Evolutionary conservation across 176 grass and related monocot genomes (phyloP).

Genomic region (Aegilops tauschii): DNA sequence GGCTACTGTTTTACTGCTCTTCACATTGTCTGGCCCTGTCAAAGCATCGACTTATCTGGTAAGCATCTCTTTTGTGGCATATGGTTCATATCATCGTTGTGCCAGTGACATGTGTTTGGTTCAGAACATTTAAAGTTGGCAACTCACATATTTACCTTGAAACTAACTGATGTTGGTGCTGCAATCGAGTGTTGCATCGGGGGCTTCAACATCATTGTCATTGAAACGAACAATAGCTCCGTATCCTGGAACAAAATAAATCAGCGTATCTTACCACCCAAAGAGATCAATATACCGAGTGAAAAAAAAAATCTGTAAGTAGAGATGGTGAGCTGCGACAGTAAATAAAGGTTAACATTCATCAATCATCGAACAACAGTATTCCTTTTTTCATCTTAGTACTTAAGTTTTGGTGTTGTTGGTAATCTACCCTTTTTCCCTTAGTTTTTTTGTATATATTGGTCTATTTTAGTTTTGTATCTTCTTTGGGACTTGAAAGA

Average conservation of each 20-base stretch:
- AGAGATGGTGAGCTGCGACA: not conserved
- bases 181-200: not conserved
- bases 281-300: not conserved
- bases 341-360: not conserved
- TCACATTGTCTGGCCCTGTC: slow-evolving; percentile 88
- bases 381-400: not conserved
- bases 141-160: not conserved
- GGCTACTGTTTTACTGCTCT: slow-evolving; percentile 78
- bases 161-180: not conserved
- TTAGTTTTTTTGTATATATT: not conserved
- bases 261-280: not conserved
- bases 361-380: not conserved
- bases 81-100: not conserved
- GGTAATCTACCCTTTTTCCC: not conserved
- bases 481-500: slow-evolving; percentile 12
- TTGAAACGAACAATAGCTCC: not conserved
- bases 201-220: not conserved
- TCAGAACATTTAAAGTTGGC: not conserved
- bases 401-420: not conserved
- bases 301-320: not conserved
- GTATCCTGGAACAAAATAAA: not conserved
- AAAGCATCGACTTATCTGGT: slow-evolving; percentile 89
- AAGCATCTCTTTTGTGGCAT: slow-evolving; percentile 18
- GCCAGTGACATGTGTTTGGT: not conserved
- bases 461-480: not conserved